Evolutionary conservation across 805 yeast genomes (phyloP).

Genomic region (Vanderwaltozyma verrucispora): DNA sequence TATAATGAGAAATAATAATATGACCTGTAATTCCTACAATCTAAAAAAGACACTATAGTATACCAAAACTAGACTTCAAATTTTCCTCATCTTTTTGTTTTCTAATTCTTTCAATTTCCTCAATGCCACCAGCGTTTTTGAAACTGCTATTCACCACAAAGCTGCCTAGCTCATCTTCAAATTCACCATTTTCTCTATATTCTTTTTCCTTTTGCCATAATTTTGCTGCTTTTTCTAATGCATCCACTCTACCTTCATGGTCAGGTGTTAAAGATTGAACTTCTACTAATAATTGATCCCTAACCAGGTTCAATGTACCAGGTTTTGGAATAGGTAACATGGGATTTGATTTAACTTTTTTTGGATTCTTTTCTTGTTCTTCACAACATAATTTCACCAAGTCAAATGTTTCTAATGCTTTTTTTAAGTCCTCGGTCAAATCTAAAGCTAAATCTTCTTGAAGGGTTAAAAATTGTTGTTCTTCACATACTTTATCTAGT

Average conservation of each 20-base stretch:
- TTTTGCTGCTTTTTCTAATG: constrained; percentile 80
- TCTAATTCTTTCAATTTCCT: constrained; percentile 68
- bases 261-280: constrained; percentile 74
- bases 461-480: constrained; percentile 81
- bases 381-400: constrained; percentile 72
- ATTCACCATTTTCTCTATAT: constrained; percentile 46
- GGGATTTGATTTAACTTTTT: constrained; percentile 27
- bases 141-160: constrained; percentile 73
- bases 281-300: constrained; percentile 72
- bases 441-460: constrained; percentile 82
- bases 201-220: constrained; percentile 62
- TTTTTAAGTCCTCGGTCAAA: constrained; percentile 67
- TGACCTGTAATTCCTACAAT: background rate
- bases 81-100: constrained; percentile 61
- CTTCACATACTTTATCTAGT: constrained; percentile 82
- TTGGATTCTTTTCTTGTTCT: constrained; percentile 59
- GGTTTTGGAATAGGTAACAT: constrained; percentile 48
- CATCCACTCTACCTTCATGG: constrained; percentile 77
- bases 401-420: constrained; percentile 71
- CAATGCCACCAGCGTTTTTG: constrained; percentile 81
- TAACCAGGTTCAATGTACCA: constrained; percentile 46
- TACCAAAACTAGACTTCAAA: constrained; percentile 40
- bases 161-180: constrained; percentile 75
- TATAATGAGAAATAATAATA: background rate
- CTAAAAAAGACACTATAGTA: background rate